phyloP scores from a whole-genome alignment of 2,329 filamentous ascomycete genomes.

The Fonsecaea erecta region DNA sequence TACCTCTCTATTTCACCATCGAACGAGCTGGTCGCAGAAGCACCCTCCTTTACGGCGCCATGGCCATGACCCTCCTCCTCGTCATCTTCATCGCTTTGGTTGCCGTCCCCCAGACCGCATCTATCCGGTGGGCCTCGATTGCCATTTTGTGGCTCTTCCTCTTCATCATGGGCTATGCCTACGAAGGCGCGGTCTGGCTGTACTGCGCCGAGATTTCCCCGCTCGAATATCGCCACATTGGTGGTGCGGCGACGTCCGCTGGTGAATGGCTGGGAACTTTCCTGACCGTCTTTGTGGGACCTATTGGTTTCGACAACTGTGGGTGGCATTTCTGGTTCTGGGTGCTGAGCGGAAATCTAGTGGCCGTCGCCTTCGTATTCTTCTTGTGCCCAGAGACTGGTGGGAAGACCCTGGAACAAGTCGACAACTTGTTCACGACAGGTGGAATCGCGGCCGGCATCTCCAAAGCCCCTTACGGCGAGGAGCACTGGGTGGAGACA shows the following conservation, averaged over 20 bases:
- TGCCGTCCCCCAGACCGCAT: conserved; percentile 28
- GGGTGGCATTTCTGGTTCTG: conserved; percentile 43
- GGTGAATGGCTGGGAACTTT: conserved; percentile 45
- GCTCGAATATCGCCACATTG: conserved; percentile 44
- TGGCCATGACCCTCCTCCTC: conserved; percentile 24
- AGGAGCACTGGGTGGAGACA: no score
- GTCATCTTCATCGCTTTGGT: conserved; percentile 28
- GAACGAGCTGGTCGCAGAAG: conserved; percentile 26
- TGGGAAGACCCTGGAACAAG: conserved; percentile 31
- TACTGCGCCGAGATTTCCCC: conserved; percentile 44
- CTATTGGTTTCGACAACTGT: conserved; percentile 40
- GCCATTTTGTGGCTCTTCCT: conserved; percentile 43
- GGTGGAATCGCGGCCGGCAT: no score
- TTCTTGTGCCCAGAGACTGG: conserved; percentile 33
- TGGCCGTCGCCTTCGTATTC: conserved; percentile 28
- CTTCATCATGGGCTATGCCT: conserved; percentile 42
- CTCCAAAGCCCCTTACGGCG: no score
- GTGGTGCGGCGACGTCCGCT: conserved; percentile 41
- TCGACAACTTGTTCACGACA: conserved; percentile 30
- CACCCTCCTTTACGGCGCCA: conserved; percentile 25
- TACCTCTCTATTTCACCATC: conserved; percentile 33
- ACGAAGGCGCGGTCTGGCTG: conserved; percentile 39
- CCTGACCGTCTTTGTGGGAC: conserved; percentile 45
- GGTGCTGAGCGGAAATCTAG: conserved; percentile 41
- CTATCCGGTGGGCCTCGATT: conserved; percentile 38